Evolutionary conservation across 2,329 filamentous ascomycete species (phyloP).

Genomic region (Didymella pomorum): DNA sequence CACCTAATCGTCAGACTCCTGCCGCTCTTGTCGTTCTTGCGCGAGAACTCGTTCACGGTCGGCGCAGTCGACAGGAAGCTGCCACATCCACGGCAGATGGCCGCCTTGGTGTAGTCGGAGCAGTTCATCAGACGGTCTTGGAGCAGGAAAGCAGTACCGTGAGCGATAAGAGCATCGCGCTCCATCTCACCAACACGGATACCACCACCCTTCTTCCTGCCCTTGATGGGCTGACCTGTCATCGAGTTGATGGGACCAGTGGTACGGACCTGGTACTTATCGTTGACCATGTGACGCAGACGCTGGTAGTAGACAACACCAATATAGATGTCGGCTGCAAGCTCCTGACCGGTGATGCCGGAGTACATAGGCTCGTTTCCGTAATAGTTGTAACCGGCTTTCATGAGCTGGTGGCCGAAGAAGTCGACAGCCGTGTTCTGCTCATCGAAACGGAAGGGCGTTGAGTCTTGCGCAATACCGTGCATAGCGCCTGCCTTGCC

Average conservation of each 20-base stretch:
- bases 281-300: conserved; percentile 98
- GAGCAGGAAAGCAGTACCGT: conserved; percentile 92
- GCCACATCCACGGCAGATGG: conserved; percentile 89
- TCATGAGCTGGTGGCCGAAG: conserved; percentile 94
- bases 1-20: conserved; percentile 78
- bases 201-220: conserved; percentile 93
- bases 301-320: conserved; percentile 98
- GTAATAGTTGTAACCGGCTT: conserved; percentile 97
- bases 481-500: conserved; percentile 95
- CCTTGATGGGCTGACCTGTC: conserved; percentile 96
- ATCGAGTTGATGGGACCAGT: conserved; percentile 90
- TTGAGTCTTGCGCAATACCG: conserved; percentile 93
- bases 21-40: conserved; percentile 68
- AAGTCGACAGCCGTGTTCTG: conserved; percentile 90
- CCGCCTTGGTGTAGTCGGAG: conserved; percentile 88
- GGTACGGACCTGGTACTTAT: conserved; percentile 98
- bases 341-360: conserved; percentile 92
- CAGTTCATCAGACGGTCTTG: conserved; percentile 98
- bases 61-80: conserved; percentile 90
- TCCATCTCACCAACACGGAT: conserved; percentile 99
- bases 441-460: conserved; percentile 94
- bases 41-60: conserved; percentile 65
- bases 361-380: conserved; percentile 99
- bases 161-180: conserved; percentile 90
- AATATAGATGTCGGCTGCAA: conserved; percentile 94